Evolutionary conservation across 1,284 basidiomycete species (phyloP).

Genomic region (Trametes polyzona): DNA sequence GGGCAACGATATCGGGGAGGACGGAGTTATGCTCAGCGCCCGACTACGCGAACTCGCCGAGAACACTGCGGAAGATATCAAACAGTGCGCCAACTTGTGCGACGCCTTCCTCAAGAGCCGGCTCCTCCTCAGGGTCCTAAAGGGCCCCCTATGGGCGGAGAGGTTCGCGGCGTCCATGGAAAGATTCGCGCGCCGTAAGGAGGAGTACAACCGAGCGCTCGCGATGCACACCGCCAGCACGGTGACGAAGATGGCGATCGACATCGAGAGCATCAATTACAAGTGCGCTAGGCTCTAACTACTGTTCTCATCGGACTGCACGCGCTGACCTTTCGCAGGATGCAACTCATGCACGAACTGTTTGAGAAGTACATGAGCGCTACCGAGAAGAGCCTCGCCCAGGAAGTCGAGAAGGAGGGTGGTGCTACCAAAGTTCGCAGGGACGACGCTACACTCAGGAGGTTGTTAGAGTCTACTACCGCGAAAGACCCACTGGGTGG

Average conservation of each 20-base stretch:
- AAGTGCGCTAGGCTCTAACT: not conserved
- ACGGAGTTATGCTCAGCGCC: slow-evolving; percentile 29
- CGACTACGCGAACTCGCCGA: slow-evolving; percentile 28
- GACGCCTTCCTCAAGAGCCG: slow-evolving; percentile 38
- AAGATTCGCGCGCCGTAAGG: slow-evolving; percentile 38
- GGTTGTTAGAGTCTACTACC: slow-evolving; percentile 6
- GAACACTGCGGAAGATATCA: slow-evolving; percentile 34
- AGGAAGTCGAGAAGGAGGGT: slow-evolving; percentile 21
- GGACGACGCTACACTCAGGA: slow-evolving; percentile 24
- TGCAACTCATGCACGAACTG: not conserved
- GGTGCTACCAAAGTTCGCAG: slow-evolving; percentile 19
- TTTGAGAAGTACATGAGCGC: not conserved
- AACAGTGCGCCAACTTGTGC: slow-evolving; percentile 37
- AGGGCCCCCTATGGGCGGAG: slow-evolving; percentile 41
- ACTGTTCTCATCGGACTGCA: not conserved
- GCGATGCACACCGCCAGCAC: slow-evolving; percentile 35
- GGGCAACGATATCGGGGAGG: slow-evolving; percentile 19
- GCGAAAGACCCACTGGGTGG: not conserved
- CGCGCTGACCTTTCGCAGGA: not conserved
- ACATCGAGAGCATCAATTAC: not conserved
- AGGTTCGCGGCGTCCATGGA: slow-evolving; percentile 38
- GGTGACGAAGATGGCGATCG: not conserved
- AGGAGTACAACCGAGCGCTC: slow-evolving; percentile 39
- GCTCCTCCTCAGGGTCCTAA: slow-evolving; percentile 41
- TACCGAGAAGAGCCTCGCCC: not conserved